Evolutionary conservation across 1,284 basidiomycete genomes (phyloP).

Genomic region (Microbotryum saponariae): DNA sequence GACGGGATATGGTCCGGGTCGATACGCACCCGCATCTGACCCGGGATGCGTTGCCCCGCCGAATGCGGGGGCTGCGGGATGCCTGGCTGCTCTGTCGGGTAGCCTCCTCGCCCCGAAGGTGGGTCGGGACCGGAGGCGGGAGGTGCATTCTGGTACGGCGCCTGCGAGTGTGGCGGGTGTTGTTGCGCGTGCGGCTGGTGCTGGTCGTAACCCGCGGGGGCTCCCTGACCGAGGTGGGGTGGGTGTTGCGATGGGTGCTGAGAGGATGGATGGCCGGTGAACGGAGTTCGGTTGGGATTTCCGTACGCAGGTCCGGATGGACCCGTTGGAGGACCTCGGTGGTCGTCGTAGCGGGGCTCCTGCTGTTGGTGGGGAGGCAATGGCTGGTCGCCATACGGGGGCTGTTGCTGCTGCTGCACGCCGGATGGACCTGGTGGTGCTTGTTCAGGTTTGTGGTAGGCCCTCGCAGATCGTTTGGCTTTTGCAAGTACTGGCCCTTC

Average conservation of each 20-base stretch:
- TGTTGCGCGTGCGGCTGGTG: slow-evolving; percentile 30
- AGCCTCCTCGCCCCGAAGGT: not conserved
- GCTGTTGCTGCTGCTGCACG: slow-evolving; percentile 23
- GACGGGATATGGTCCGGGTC: slow-evolving; percentile 88
- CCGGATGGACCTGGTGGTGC: not conserved
- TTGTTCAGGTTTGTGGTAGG: slow-evolving; percentile 19
- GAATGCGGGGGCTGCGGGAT: slow-evolving; percentile 44
- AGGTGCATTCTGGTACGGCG: slow-evolving; percentile 17
- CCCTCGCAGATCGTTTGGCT: slow-evolving; percentile 20
- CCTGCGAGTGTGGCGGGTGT: slow-evolving; percentile 13
- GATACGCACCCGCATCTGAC: slow-evolving; percentile 66
- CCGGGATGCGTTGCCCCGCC: slow-evolving; percentile 45
- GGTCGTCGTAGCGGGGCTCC: slow-evolving; percentile 11
- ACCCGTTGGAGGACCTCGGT: not conserved
- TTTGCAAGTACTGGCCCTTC: slow-evolving; percentile 4
- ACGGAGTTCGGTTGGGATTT: not conserved
- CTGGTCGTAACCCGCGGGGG: not conserved
- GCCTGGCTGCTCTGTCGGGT: slow-evolving; percentile 16
- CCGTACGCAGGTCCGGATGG: not conserved
- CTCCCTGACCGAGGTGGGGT: not conserved
- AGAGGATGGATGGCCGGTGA: not conserved
- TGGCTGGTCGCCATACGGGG: slow-evolving; percentile 24
- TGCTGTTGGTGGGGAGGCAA: slow-evolving; percentile 28
- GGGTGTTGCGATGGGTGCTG: slow-evolving; percentile 16
- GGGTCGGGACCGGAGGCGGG: not conserved